These are phyloP conservation scores for Pythium phragmiticola DNA, from an alignment of 352 stramenopile genomes.

Conservation along the genomic window DNA sequence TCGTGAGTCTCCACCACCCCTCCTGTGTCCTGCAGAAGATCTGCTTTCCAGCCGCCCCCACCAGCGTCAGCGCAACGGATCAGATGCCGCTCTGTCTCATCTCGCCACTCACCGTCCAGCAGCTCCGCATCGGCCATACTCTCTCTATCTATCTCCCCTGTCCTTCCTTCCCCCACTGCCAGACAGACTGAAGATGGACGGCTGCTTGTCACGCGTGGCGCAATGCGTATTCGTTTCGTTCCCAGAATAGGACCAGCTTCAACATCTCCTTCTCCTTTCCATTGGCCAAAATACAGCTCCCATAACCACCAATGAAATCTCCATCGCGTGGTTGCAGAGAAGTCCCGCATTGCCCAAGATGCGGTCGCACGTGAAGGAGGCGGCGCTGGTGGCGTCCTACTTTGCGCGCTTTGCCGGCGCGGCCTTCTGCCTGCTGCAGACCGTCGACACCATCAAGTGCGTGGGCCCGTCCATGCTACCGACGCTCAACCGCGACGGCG, in stretches of 20 bases:
- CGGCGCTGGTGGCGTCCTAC: conserved; percentile 52
- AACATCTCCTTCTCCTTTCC: conserved; percentile 6
- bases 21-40: conserved; percentile 10
- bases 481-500: conserved; percentile 86
- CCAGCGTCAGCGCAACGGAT: neutral
- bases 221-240: conserved; percentile 1
- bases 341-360: neutral
- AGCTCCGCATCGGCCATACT: conserved; percentile 26
- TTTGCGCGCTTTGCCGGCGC: conserved; percentile 76
- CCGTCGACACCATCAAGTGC: conserved; percentile 82
- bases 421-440: conserved; percentile 70
- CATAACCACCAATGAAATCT: conserved; percentile 9
- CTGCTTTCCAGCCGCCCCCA: neutral
- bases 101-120: conserved; percentile 27
- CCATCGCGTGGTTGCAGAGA: neutral
- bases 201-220: conserved; percentile 6
- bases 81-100: neutral
- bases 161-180: neutral
- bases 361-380: conserved; percentile 26
- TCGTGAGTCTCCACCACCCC: neutral
- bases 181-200: neutral
- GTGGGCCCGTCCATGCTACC: conserved; percentile 90
- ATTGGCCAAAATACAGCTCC: neutral
- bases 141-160: neutral
- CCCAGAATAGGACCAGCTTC: conserved; percentile 13